These are phyloP conservation scores for Tolypocladium album DNA, from an alignment of 2,329 filamentous ascomycete genomes.

Conservation along the genomic window DNA sequence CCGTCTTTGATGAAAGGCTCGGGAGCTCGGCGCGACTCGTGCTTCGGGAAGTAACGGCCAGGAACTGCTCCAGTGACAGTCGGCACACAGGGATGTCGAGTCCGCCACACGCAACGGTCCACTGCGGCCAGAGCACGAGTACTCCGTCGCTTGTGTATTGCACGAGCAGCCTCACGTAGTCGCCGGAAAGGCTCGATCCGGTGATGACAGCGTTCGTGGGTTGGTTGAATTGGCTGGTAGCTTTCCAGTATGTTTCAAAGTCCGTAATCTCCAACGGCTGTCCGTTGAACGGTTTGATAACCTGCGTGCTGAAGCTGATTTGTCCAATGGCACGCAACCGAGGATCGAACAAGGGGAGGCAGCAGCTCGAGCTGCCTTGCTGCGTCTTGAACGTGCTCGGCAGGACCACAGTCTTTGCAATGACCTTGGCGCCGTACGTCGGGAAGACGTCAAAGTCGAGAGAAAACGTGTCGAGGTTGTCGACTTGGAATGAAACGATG, in stretches of 20 bases:
- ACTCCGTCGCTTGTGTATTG: constrained; percentile 83
- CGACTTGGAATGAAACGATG: constrained; percentile 89
- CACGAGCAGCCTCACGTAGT: constrained; percentile 85
- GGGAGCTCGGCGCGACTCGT: constrained; percentile 32
- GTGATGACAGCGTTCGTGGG: constrained; percentile 77
- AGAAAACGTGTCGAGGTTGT: constrained; percentile 83
- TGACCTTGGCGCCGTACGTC: constrained; percentile 93
- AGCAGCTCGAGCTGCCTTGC: constrained; percentile 66
- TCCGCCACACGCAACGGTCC: constrained; percentile 65
- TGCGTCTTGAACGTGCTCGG: constrained; percentile 74
- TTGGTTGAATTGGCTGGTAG: constrained; percentile 83
- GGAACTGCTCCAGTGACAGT: constrained; percentile 65
- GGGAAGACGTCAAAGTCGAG: constrained; percentile 97
- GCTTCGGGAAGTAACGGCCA: constrained; percentile 34
- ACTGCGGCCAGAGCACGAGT: constrained; percentile 78
- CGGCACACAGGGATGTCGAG: constrained; percentile 76
- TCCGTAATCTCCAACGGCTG: constrained; percentile 93
- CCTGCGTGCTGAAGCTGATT: constrained; percentile 87
- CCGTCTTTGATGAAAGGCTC: constrained; percentile 32
- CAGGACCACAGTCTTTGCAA: constrained; percentile 87
- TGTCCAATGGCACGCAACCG: constrained; percentile 85
- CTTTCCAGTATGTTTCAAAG: constrained; percentile 99
- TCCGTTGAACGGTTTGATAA: constrained; percentile 91
- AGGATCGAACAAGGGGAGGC: constrained; percentile 85
- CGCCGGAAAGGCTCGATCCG: constrained; percentile 88